Conservation (phyloP, 75 land plant species). For the Azolla pinnata region DNA sequence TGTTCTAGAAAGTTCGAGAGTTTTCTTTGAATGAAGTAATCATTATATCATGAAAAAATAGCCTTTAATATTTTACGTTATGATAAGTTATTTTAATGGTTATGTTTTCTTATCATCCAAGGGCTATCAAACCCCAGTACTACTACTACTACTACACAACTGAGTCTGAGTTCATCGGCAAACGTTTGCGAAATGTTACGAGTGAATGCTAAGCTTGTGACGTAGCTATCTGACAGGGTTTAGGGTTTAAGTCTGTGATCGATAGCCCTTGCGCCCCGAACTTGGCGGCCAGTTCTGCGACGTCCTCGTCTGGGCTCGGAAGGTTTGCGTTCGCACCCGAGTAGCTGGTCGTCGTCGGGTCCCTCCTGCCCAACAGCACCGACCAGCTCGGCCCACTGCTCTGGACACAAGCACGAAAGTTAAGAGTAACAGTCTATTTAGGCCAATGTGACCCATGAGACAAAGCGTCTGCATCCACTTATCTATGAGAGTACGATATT, state of each 20-base stretch:
- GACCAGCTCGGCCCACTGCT: slow-evolving; percentile 62
- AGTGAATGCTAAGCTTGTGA: too few species aligned
- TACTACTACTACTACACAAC: too few species aligned
- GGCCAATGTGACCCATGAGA: background rate
- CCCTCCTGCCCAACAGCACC: slow-evolving; percentile 57
- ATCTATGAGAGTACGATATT: too few species aligned
- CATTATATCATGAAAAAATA: too few species aligned
- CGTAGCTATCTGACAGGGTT: slow-evolving; percentile 64
- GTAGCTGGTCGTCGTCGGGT: slow-evolving; percentile 42
- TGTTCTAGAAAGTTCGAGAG: slow-evolving; percentile 17
- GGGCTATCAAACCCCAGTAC: too few species aligned
- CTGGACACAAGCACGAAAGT: slow-evolving; percentile 18
- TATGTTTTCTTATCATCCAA: too few species aligned
- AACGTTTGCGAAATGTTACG: too few species aligned
- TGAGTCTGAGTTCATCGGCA: too few species aligned
- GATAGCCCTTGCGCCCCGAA: slow-evolving; percentile 44
- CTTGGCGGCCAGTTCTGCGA: slow-evolving; percentile 29
- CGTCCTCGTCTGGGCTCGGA: slow-evolving; percentile 37
- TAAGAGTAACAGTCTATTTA: background rate
- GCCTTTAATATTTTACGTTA: too few species aligned
- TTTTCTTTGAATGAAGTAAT: too few species aligned
- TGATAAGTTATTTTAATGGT: too few species aligned
- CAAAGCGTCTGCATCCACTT: background rate
- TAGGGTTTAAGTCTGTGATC: slow-evolving; percentile 47
- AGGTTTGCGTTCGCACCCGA: slow-evolving; percentile 37